Conservation (phyloP, 2,329 filamentous ascomycete species). For the Leptodontidium sp. region DNA sequence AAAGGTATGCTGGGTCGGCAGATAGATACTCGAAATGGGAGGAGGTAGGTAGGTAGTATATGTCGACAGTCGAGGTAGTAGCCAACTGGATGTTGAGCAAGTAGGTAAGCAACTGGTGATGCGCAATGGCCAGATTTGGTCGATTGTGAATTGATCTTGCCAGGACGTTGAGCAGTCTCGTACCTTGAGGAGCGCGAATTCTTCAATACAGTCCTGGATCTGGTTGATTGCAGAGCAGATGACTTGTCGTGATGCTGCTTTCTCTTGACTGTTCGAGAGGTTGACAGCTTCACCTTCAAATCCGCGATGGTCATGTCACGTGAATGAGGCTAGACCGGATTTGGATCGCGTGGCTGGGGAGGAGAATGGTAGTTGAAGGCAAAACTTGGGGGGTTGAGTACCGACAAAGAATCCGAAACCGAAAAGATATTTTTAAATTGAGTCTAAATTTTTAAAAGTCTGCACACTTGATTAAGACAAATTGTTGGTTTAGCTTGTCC, state of each 20-base stretch:
- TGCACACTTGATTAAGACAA: no score
- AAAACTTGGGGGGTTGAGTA: no score
- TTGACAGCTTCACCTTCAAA: slow-evolving; percentile 8
- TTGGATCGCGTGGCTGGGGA: background rate
- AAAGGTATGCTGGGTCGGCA: background rate
- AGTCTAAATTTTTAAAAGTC: no score
- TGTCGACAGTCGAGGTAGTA: slow-evolving; percentile 19
- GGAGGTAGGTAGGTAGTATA: slow-evolving; percentile 20
- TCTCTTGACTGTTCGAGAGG: slow-evolving; percentile 19
- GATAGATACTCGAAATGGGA: slow-evolving; percentile 14
- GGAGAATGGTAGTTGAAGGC: background rate
- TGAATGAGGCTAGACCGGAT: background rate
- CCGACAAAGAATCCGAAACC: background rate
- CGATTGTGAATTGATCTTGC: slow-evolving; percentile 13
- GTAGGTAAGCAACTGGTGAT: slow-evolving; percentile 21
- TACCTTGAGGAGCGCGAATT: slow-evolving; percentile 26
- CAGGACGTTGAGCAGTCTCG: slow-evolving; percentile 4
- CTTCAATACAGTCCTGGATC: slow-evolving; percentile 4
- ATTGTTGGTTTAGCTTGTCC: no score
- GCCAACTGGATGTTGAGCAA: slow-evolving; percentile 18
- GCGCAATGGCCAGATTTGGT: slow-evolving; percentile 15
- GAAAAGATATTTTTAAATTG: no score
- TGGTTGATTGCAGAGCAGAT: slow-evolving; percentile 30
- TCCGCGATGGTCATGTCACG: background rate
- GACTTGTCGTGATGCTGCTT: slow-evolving; percentile 37